phyloP scores from a whole-genome alignment of 192 early-diverging fungal species.

The Dissophora globulifera region DNA sequence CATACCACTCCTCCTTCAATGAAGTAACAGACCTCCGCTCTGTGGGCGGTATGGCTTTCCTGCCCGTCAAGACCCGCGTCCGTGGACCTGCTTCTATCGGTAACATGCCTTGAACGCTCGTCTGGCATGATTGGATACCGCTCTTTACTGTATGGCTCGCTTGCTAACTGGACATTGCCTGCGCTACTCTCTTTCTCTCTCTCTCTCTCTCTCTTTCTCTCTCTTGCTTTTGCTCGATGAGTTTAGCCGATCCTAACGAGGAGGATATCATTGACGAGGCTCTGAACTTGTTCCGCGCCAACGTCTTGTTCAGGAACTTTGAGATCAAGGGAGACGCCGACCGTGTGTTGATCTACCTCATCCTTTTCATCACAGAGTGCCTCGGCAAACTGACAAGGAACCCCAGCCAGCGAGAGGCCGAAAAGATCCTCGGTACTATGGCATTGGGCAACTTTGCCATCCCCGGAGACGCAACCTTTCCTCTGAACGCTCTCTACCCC shows the following conservation, averaged over 20 bases:
- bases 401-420: constrained; percentile 77
- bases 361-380: constrained; percentile 91
- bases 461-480: constrained; percentile 93
- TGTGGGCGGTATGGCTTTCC: constrained; percentile 87
- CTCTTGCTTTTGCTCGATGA: too few relatives aligned
- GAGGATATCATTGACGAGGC: constrained; percentile 97
- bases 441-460: constrained; percentile 92
- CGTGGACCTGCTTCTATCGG: constrained; percentile 85
- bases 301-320: constrained; percentile 99
- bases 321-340: constrained; percentile 96
- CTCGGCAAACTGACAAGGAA: constrained; percentile 71
- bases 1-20: constrained; percentile 91
- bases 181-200: not conserved
- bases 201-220: constrained; percentile 1
- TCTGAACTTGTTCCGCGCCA: constrained; percentile 92
- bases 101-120: constrained; percentile 35
- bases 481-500: constrained; percentile 90
- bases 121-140: not conserved
- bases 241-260: constrained; percentile 61
- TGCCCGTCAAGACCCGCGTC: constrained; percentile 91
- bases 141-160: not conserved
- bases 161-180: not conserved
- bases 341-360: constrained; percentile 94
- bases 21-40: constrained; percentile 65
- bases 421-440: constrained; percentile 81